Percentiles rank a stretch among this genome's conserved stretches.
Conservation (phyloP, 805 yeast genomes). For the Yarrowia osloensis region DNA sequence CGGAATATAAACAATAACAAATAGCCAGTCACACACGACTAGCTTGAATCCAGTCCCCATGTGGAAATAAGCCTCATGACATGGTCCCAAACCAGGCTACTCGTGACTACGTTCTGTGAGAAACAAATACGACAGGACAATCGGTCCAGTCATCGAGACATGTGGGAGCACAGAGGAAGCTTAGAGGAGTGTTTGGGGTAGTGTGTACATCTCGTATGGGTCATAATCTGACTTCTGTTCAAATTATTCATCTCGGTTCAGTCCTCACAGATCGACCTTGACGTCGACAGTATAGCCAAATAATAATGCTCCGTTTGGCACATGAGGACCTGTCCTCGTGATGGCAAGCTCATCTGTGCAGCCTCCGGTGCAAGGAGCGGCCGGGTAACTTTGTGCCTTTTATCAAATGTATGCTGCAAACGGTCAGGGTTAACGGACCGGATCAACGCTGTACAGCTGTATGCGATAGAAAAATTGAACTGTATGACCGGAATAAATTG, state of each 20-base stretch:
- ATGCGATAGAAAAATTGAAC: too few species aligned
- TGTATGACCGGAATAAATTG: not conserved
- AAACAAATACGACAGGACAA: not conserved
- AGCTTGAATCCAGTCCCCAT: not conserved
- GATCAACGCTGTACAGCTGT: not conserved
- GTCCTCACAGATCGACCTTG: not conserved
- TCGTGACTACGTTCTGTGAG: not conserved
- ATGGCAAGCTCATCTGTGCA: not conserved
- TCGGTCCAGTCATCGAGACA: not conserved
- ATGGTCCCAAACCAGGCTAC: slow-evolving; percentile 14
- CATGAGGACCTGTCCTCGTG: not conserved
- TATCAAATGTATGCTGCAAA: not conserved
- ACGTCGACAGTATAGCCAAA: not conserved
- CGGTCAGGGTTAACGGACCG: not conserved
- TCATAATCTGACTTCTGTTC: not conserved
- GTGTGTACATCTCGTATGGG: not conserved
- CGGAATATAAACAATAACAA: not conserved
- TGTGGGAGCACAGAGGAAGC: not conserved
- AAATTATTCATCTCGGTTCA: not conserved
- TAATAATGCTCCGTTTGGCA: not conserved
- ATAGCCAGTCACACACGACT: not conserved
- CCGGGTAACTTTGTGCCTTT: not conserved
- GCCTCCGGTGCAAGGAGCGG: not conserved
- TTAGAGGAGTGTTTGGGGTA: not conserved
- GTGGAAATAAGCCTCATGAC: slow-evolving; percentile 25